phyloP scores from a whole-genome alignment of 306 rosid genomes.

The Amphicarpaea edgeworthii region DNA sequence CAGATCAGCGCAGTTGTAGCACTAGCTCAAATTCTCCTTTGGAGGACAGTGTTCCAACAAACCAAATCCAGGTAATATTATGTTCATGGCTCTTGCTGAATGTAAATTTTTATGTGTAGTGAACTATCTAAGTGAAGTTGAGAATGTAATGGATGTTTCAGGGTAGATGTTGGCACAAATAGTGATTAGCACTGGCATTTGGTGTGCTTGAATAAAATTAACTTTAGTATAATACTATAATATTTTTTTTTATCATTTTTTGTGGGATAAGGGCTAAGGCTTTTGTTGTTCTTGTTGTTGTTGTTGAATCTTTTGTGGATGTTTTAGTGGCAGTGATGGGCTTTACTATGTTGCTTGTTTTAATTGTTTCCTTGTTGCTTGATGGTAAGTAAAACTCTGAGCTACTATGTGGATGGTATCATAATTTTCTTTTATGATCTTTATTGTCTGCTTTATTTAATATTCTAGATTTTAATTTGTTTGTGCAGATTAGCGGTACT shows the following conservation, averaged over 20 bases:
- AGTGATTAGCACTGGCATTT: not conserved
- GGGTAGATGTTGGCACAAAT: slow-evolving; percentile 10
- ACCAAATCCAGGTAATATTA: slow-evolving; percentile 59
- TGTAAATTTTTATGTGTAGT: not conserved
- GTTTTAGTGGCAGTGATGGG: not conserved
- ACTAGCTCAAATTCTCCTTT: slow-evolving; percentile 33
- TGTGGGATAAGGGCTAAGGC: not conserved
- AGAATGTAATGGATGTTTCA: slow-evolving; percentile 6
- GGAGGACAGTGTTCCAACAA: slow-evolving; percentile 47
- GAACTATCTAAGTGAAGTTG: slow-evolving; percentile 16
- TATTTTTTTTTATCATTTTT: slow-evolving; percentile 7
- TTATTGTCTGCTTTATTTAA: slow-evolving; percentile 27
- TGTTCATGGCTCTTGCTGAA: slow-evolving; percentile 42
- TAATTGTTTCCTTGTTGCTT: slow-evolving; percentile 2
- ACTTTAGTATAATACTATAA: not conserved
- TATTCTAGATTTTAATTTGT: slow-evolving; percentile 31
- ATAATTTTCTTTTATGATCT: not conserved
- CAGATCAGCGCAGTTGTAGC: slow-evolving; percentile 44
- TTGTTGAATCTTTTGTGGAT: slow-evolving; percentile 1
- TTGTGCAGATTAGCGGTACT: slow-evolving; percentile 59
- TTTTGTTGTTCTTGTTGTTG: no score
- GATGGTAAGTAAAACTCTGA: slow-evolving; percentile 4
- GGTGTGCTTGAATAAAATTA: slow-evolving; percentile 2
- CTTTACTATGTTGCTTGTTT: slow-evolving; percentile 6
- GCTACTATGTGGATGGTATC: not conserved